These are phyloP conservation scores for Omphalea diandra DNA, from an alignment of 441 rosid species.

Conservation along the genomic window DNA sequence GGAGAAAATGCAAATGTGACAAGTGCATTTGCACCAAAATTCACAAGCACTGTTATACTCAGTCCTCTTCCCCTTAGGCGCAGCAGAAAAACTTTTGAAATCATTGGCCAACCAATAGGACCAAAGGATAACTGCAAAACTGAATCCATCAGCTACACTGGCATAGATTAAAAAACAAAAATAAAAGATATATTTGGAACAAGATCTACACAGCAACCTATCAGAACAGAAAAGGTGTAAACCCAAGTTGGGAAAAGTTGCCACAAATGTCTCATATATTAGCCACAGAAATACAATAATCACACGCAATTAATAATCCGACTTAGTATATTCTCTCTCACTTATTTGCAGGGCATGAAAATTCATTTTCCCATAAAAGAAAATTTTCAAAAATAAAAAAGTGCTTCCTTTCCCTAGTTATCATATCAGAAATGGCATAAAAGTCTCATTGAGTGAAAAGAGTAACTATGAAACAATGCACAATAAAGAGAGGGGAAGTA, in stretches of 20 bases:
- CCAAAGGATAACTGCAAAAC: constrained; percentile 91
- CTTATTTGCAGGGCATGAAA: neutral
- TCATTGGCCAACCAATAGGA: constrained; percentile 99
- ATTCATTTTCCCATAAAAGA: neutral
- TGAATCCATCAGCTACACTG: constrained; percentile 18
- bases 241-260: too few species aligned
- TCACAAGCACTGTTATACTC: constrained; percentile 89
- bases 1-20: constrained; percentile 97
- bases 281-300: neutral
- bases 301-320: neutral
- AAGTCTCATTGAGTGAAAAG: neutral
- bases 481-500: neutral
- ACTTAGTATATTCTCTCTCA: neutral
- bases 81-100: constrained; percentile 88
- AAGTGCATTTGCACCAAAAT: constrained; percentile 89
- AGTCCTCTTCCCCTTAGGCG: constrained; percentile 87
- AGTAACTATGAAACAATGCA: neutral
- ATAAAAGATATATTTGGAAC: neutral
- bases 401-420: neutral
- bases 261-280: neutral
- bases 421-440: neutral
- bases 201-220: neutral
- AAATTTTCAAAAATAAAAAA: neutral
- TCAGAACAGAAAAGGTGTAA: neutral
- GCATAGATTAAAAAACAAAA: neutral